A percentile compares a stretch with the other conserved stretches of the same genome.
Conservation (phyloP, 2,329 filamentous ascomycete species). For the Exophiala bonariae region DNA sequence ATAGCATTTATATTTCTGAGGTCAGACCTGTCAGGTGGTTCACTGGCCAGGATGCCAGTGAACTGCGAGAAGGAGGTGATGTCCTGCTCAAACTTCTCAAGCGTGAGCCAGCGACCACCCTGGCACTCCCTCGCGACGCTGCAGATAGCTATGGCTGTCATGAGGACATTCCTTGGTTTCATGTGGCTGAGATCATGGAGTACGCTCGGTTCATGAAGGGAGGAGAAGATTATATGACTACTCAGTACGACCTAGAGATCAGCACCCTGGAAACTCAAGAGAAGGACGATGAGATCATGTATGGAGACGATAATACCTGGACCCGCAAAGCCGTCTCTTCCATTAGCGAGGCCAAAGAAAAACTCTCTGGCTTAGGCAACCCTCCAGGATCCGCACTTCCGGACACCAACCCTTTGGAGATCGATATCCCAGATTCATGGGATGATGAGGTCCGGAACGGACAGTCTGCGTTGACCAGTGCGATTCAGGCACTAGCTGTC, state of each 20-base stretch:
- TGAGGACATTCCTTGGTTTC: conserved; percentile 90
- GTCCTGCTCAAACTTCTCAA: conserved; percentile 85
- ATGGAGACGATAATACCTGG: conserved; percentile 92
- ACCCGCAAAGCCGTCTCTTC: conserved; percentile 77
- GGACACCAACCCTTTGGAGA: conserved; percentile 18
- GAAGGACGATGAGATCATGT: conserved; percentile 86
- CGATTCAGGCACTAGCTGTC: conserved; percentile 27
- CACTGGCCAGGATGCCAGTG: conserved; percentile 77
- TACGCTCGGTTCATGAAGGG: conserved; percentile 96
- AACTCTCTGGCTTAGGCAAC: conserved; percentile 66
- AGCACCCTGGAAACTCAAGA: conserved; percentile 72
- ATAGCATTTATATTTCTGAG: conserved; percentile 88
- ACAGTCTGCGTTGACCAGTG: conserved; percentile 28
- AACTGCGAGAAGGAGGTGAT: conserved; percentile 81
- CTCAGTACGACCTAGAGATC: conserved; percentile 79
- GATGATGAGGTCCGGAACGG: conserved; percentile 12
- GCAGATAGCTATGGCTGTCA: conserved; percentile 67
- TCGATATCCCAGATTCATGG: conserved; percentile 19
- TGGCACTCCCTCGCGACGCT: conserved; percentile 83
- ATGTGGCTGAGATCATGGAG: conserved; percentile 88
- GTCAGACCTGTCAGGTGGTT: conserved; percentile 89
- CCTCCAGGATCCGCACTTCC: conserved; percentile 52
- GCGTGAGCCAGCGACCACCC: conserved; percentile 74
- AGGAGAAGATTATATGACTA: conserved; percentile 79
- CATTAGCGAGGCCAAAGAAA: conserved; percentile 75